Evolutionary conservation across 805 yeast genomes (phyloP).

Genomic region (Clavispora carvajalis): DNA sequence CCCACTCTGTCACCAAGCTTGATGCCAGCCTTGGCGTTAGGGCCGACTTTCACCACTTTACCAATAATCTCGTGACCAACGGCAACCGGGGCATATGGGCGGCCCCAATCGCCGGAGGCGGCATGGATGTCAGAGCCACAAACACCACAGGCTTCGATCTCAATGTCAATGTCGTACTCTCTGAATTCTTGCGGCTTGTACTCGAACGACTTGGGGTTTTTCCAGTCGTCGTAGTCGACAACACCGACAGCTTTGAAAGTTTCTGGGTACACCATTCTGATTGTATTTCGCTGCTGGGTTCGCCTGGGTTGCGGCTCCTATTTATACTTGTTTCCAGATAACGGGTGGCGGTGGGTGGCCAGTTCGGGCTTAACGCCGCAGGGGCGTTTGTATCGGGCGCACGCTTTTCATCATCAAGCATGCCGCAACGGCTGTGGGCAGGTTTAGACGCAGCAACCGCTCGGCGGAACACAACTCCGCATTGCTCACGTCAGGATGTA

Average conservation of each 20-base stretch:
- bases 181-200: constrained; percentile 14
- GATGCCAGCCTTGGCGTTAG: constrained; percentile 21
- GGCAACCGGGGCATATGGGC: constrained; percentile 16
- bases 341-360: no score
- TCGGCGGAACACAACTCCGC: no score
- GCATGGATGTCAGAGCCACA: constrained; percentile 60
- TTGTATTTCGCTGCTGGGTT: no score
- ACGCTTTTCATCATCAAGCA: no score
- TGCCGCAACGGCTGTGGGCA: no score
- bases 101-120: constrained; percentile 48
- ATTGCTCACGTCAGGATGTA: no score
- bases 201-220: constrained; percentile 14
- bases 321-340: no score
- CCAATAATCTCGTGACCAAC: constrained; percentile 27
- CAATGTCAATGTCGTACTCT: constrained; percentile 15
- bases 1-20: constrained; percentile 75
- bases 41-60: constrained; percentile 14
- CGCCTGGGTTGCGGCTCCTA: no score
- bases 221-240: constrained; percentile 16
- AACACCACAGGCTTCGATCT: constrained; percentile 21
- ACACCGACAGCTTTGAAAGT: constrained; percentile 15
- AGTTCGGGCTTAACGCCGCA: no score
- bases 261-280: constrained; percentile 13
- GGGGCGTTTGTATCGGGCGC: no score
- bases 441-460: no score